Evolutionary conservation across 2,329 filamentous ascomycete genomes (phyloP).

Genomic region (Bipolaris cookei): DNA sequence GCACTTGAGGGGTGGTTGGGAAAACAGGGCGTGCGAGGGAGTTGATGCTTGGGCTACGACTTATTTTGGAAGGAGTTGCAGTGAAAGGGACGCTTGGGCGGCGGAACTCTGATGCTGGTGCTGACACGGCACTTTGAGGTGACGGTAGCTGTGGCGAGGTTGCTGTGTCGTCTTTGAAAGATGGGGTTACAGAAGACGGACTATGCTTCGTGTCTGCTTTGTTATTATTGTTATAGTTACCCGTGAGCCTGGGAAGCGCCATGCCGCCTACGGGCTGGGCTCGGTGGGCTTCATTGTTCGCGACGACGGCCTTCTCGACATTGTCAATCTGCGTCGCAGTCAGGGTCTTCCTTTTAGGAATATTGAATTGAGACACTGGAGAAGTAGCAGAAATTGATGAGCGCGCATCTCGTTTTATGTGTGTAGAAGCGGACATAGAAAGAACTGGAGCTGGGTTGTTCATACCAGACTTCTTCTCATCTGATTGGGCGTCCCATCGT

Average conservation of each 20-base stretch:
- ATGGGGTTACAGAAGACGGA: slow-evolving; percentile 5
- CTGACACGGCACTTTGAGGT: slow-evolving; percentile 24
- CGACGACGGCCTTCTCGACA: slow-evolving; percentile 36
- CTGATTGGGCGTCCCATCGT: slow-evolving; percentile 29
- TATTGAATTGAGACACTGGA: slow-evolving; percentile 46
- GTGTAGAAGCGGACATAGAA: slow-evolving; percentile 26
- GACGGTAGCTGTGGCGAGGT: slow-evolving; percentile 24
- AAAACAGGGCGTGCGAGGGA: slow-evolving; percentile 48
- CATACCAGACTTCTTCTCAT: slow-evolving; percentile 50
- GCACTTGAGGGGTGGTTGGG: slow-evolving; percentile 29
- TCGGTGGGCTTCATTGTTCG: slow-evolving; percentile 24
- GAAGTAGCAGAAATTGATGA: slow-evolving; percentile 24
- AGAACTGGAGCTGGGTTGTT: slow-evolving; percentile 31
- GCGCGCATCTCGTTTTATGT: slow-evolving; percentile 14
- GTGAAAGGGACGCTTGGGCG: slow-evolving; percentile 43
- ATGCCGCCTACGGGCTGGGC: slow-evolving; percentile 23
- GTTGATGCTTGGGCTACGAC: slow-evolving; percentile 42
- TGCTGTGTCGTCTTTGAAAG: slow-evolving; percentile 22
- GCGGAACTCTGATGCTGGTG: slow-evolving; percentile 30
- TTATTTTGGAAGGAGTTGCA: slow-evolving; percentile 24
- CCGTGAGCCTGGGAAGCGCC: slow-evolving; percentile 28
- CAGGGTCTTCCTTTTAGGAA: slow-evolving; percentile 55
- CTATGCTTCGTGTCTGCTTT: slow-evolving; percentile 13
- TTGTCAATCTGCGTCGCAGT: slow-evolving; percentile 52
- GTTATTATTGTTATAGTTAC: slow-evolving; percentile 11